These are phyloP conservation scores for Lithohypha guttulata DNA, from an alignment of 2,329 filamentous ascomycete species.

Conservation along the genomic window DNA sequence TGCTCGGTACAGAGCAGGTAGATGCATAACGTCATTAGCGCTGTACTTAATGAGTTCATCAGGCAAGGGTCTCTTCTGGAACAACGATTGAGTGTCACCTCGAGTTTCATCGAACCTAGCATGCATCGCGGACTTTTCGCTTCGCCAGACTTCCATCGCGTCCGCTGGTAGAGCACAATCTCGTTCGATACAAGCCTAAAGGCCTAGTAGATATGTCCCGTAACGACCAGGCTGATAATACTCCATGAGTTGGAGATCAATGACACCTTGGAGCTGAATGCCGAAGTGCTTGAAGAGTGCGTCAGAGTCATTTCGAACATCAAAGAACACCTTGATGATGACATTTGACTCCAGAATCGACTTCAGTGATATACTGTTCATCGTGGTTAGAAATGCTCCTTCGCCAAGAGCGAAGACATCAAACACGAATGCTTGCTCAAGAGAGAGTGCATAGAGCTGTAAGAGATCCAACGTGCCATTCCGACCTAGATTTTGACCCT, in stretches of 20 bases:
- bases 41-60: background rate
- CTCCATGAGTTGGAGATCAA: conserved; percentile 50
- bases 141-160: conserved; percentile 18
- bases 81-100: background rate
- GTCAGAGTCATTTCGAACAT: conserved; percentile 49
- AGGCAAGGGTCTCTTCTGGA: background rate
- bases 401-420: background rate
- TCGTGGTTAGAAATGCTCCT: background rate
- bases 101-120: background rate
- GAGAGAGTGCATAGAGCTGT: background rate
- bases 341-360: conserved; percentile 34
- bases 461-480: background rate
- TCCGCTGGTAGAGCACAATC: conserved; percentile 16
- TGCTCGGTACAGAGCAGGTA: background rate
- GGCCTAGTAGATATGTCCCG: conserved; percentile 25
- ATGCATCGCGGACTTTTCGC: conserved; percentile 11
- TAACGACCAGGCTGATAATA: background rate
- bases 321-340: conserved; percentile 46
- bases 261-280: conserved; percentile 35
- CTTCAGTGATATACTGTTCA: conserved; percentile 24
- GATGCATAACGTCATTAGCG: background rate
- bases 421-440: background rate
- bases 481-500: background rate
- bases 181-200: conserved; percentile 31
- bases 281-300: conserved; percentile 39